Conservation (phyloP, 352 stramenopile species). For the Phytophthora sojae region DNA sequence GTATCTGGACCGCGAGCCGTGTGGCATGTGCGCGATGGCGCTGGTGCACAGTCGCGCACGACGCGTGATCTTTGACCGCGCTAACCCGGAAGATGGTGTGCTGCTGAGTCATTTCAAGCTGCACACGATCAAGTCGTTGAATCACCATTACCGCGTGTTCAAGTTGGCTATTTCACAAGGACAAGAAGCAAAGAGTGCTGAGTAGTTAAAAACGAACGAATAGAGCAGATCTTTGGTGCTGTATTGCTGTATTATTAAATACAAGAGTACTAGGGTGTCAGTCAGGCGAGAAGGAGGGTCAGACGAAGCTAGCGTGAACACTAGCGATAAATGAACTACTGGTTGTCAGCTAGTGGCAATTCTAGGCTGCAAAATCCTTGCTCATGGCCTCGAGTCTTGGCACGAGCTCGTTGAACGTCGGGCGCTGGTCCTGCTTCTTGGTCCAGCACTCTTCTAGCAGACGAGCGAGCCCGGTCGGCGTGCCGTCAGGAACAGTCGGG, state of each 20-base stretch:
- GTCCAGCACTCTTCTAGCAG: constrained; percentile 86
- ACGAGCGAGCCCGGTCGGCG: constrained; percentile 53
- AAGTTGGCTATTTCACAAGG: constrained; percentile 31
- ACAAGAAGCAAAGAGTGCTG: not conserved
- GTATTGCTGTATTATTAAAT: constrained; percentile 30
- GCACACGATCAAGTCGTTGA: constrained; percentile 88
- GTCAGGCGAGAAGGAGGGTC: constrained; percentile 1
- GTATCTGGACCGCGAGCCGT: constrained; percentile 88
- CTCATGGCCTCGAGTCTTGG: constrained; percentile 81
- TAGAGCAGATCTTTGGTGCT: constrained; percentile 9
- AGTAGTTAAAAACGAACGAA: not conserved
- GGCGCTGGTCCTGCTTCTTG: constrained; percentile 84
- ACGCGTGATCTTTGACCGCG: constrained; percentile 75
- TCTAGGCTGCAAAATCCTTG: constrained; percentile 68
- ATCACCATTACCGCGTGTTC: constrained; percentile 91
- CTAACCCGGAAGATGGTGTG: constrained; percentile 66
- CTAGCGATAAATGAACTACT: constrained; percentile 27
- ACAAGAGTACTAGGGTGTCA: constrained; percentile 14
- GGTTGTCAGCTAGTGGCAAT: constrained; percentile 5
- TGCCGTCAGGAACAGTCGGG: constrained; percentile 76
- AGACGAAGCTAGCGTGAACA: constrained; percentile 2
- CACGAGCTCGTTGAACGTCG: constrained; percentile 86
- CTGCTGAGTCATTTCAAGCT: constrained; percentile 69
- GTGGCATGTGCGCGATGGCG: constrained; percentile 91
- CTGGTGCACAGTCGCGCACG: constrained; percentile 87